Conservation (phyloP, 495 filamentous ascomycete genomes). For the Pyrenula aspistea region DNA sequence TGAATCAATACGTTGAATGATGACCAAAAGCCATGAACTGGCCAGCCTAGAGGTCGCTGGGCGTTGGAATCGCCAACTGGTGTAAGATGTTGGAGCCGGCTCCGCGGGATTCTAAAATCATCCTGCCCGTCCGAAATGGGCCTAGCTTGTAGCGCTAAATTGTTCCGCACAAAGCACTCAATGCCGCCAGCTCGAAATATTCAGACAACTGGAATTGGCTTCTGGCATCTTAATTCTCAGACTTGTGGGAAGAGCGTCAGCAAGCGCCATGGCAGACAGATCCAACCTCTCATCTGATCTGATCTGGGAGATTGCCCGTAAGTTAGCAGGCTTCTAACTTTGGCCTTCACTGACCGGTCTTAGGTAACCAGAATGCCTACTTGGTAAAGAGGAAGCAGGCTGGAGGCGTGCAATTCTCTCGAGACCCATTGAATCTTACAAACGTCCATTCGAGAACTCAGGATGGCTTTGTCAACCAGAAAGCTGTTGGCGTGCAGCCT, state of each 20-base stretch:
- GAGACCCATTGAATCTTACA: slow-evolving; percentile 78
- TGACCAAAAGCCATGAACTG: neutral
- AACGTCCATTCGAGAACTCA: slow-evolving; percentile 77
- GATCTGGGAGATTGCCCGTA: slow-evolving; percentile 85
- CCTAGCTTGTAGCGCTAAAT: neutral
- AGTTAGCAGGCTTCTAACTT: slow-evolving; percentile 23
- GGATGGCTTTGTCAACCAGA: slow-evolving; percentile 8
- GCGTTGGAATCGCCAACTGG: neutral
- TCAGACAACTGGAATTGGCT: neutral
- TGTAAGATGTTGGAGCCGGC: neutral
- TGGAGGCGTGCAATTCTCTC: slow-evolving; percentile 78
- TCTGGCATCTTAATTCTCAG: too few species aligned
- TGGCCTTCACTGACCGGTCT: neutral
- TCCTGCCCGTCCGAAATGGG: neutral
- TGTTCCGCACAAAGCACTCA: neutral
- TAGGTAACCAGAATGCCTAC: slow-evolving; percentile 71
- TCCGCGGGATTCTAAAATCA: neutral
- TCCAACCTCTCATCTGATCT: slow-evolving; percentile 71
- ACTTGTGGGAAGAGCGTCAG: neutral
- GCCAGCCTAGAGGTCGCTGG: neutral
- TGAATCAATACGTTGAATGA: slow-evolving; percentile 1
- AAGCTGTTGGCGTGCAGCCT: slow-evolving; percentile 71
- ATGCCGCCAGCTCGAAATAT: neutral
- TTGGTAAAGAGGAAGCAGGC: slow-evolving; percentile 75
- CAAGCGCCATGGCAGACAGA: slow-evolving; percentile 29